Evolutionary conservation across 805 yeast genomes (phyloP), one percentile per base, ranked within the genome.

Genomic region (Teunomyces funiuensis): DNA sequence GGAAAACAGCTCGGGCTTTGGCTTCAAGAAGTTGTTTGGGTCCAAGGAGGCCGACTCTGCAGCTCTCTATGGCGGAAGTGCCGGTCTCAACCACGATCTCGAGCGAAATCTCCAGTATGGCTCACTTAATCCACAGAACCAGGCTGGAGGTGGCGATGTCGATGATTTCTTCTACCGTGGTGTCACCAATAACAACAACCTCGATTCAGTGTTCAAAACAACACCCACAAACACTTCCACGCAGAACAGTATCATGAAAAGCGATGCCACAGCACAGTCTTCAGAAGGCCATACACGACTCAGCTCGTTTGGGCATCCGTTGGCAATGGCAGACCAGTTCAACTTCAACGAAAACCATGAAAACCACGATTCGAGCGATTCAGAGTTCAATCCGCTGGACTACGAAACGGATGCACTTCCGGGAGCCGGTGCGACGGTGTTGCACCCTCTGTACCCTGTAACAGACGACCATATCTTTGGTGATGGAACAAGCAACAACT

Each of bases 111-210:
- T 37, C 26, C 39, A 47, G 28, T 29, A 43, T 30, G 46, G 48
- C 50, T 44, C 52, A 44, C 41, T 47, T 46, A 31, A 44, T n/a
- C n/a, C n/a, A n/a, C n/a, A n/a, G n/a, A 31, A 13, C 9, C 34
- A 17, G 25, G 44, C 52, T 30, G 19, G 37, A 40, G 34, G 46
- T 26, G 47, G 43, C 29, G 47, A 46, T 15, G 50, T 51, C 33
- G 63, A 58, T 16, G 76, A 66, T 42, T 70, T 65, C 41, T 66
- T 55, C 39, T 70, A 70, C 51, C 62, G 76, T 36, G 76, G 76
- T 5, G 73, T 70, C 16, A 59, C 72, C 37, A 69, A 67, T 48
- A 62, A 55, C 43, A 70, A 69, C 46, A 70, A 70, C 47, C 57
- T 70, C 25, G 74, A 69, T 39, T 60, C 73, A 1, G 61, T 70